Base-by-base conservation (phyloP, 768 basidiomycete species). In the Podaxis mareebaensis region DNA sequence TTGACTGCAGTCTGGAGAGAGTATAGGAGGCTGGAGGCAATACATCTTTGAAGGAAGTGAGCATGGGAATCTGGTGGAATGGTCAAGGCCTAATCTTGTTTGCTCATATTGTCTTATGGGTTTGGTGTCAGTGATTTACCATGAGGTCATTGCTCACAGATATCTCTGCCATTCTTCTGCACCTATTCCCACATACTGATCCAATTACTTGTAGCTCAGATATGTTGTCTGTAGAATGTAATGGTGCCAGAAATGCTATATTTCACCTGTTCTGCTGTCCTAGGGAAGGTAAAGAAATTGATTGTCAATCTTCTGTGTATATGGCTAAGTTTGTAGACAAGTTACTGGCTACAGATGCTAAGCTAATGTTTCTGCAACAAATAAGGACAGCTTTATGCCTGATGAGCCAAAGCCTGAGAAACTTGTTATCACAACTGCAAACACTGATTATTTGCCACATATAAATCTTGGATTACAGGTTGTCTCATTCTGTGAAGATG, bases 341-440 rank as follows among this genome's bases (percentile, higher is more conserved):
- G 24, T 10, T 49, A 22, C 20, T 4, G 22, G 48, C 48, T 49
- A 49, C 48, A 20, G 48, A 49, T 7, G 48, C 48, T 24, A 20
- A 12, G 20, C 22, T 22, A 22, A 49, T 26, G 4, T 49, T 6
- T 49, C 48, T 26, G 20, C 48, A 11, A 20, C 48, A 3, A 20
- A 26, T 12, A 49, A 20, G 22, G 48, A 49, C 40, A 11, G 12
- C n/a, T 11, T 24, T 22, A 6, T 13, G 3, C 11, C n/a, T 20
- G 20, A 10, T 49, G 17, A 20, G 11, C 20, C 48, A 4, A 49
- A 10, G 4, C 24, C 48, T 2, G 15, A 49, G 30, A 48, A 38
- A 12, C 58, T 58, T 4, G 28, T 58, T 13, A 49, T 58, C 28
- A 58, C 30, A 24, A 58, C 58, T 15, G 20, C 58, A 7, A 58